These are phyloP conservation scores for Colletotrichum sansevieriae DNA, from an alignment of 2,329 filamentous ascomycete species.

Conservation along the genomic window DNA sequence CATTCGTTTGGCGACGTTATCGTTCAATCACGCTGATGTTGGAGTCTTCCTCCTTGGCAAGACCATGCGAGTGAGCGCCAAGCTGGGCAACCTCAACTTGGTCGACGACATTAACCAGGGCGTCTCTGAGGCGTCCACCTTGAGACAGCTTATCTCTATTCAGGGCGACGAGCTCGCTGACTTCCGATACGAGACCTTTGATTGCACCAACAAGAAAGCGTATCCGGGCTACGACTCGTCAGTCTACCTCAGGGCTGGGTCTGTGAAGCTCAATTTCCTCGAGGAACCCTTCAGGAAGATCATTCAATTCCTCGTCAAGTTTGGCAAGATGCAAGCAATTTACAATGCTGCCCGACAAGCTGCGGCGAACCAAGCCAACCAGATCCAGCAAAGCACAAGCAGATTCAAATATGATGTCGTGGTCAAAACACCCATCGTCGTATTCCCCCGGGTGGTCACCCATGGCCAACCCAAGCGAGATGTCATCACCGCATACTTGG, in stretches of 20 bases:
- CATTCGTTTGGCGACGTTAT: constrained; percentile 91
- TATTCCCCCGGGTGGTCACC: constrained; percentile 86
- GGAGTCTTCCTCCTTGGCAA: constrained; percentile 88
- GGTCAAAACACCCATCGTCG: constrained; percentile 94
- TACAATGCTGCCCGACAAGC: constrained; percentile 98
- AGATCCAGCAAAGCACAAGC: constrained; percentile 90
- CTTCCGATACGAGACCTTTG: constrained; percentile 97
- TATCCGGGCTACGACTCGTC: constrained; percentile 97
- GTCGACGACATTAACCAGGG: constrained; percentile 95
- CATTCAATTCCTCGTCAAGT: constrained; percentile 97
- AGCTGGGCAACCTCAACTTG: constrained; percentile 87
- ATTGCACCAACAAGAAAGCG: constrained; percentile 73
- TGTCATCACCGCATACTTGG: constrained; percentile 89
- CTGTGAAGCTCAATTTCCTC: constrained; percentile 95
- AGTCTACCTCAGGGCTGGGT: constrained; percentile 90
- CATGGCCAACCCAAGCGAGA: constrained; percentile 81
- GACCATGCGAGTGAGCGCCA: constrained; percentile 88
- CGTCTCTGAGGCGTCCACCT: constrained; percentile 81
- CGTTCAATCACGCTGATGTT: constrained; percentile 91
- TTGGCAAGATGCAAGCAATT: constrained; percentile 99
- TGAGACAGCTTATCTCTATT: constrained; percentile 92
- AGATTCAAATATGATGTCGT: constrained; percentile 95
- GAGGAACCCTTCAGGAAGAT: constrained; percentile 99
- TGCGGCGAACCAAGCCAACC: constrained; percentile 91
- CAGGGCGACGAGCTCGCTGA: constrained; percentile 96